These are phyloP conservation scores for Wallemia ichthyophaga DNA, from an alignment of 1,284 basidiomycete species.

Conservation along the genomic window DNA sequence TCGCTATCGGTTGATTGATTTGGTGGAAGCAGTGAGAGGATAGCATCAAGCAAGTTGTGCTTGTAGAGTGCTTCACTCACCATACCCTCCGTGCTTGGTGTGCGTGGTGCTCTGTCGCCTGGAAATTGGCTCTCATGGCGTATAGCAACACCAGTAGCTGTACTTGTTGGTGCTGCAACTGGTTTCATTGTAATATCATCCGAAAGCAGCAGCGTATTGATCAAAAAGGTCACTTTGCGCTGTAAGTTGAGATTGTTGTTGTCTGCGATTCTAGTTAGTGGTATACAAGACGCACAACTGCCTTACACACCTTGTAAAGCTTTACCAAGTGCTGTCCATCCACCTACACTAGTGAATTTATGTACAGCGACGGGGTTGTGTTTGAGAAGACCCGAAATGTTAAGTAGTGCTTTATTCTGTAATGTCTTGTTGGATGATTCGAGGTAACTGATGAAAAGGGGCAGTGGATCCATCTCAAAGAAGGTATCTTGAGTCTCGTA, in stretches of 20 bases:
- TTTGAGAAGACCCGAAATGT: constrained; percentile 53
- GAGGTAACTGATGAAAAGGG: constrained; percentile 27
- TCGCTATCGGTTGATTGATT: constrained; percentile 35
- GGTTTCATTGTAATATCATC: constrained; percentile 5
- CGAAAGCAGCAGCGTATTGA: constrained; percentile 45
- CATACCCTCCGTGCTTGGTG: constrained; percentile 8
- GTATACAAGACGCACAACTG: too few relatives aligned
- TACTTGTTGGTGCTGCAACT: constrained; percentile 14
- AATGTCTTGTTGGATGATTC: constrained; percentile 15
- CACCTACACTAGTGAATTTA: constrained; percentile 26
- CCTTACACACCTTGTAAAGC: too few relatives aligned
- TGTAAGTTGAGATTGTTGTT: constrained; percentile 23
- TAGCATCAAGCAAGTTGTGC: constrained; percentile 19
- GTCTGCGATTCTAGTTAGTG: too few relatives aligned
- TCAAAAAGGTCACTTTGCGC: constrained; percentile 56
- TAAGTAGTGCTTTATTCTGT: constrained; percentile 59
- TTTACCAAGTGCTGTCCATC: constrained; percentile 34
- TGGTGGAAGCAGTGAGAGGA: constrained; percentile 18
- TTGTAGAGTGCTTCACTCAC: constrained; percentile 23
- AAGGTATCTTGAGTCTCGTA: constrained; percentile 56
- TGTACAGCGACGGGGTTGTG: constrained; percentile 41
- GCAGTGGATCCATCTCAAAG: constrained; percentile 34
- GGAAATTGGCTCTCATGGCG: constrained; percentile 8
- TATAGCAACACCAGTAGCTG: constrained; percentile 15
- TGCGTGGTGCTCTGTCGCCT: constrained; percentile 1